A percentile compares a stretch with the other conserved stretches of the same genome.
Conservation (phyloP, 352 stramenopile genomes). For the Globisporangium camurandrum region DNA sequence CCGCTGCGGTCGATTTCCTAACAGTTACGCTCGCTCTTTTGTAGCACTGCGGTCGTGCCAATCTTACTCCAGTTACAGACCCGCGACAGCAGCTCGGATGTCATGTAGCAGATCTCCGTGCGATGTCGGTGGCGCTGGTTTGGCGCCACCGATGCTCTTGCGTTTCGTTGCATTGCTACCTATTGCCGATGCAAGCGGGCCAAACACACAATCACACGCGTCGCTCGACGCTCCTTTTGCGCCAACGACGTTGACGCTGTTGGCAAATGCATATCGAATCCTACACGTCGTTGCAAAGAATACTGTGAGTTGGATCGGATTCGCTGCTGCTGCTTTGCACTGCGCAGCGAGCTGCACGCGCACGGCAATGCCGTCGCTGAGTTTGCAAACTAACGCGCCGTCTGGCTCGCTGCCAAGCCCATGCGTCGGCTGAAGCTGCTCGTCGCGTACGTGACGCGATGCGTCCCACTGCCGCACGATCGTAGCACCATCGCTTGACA, state of each 20-base stretch:
- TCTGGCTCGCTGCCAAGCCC: constrained; percentile 28
- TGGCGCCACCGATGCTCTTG: constrained; percentile 9
- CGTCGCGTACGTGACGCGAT: constrained; percentile 32
- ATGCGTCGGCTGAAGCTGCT: constrained; percentile 21
- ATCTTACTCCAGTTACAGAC: constrained; percentile 19
- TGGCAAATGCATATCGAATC: constrained; percentile 41
- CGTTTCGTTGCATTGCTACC: constrained; percentile 1
- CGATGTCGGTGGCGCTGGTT: constrained; percentile 9
- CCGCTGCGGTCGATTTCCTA: no score
- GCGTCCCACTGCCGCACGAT: constrained; percentile 58
- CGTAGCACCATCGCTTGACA: constrained; percentile 29
- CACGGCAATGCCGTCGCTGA: constrained; percentile 44
- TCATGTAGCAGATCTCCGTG: constrained; percentile 28
- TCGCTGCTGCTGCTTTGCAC: neutral
- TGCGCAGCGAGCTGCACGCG: constrained; percentile 19
- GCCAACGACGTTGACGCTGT: constrained; percentile 31
- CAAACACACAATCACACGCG: constrained; percentile 35
- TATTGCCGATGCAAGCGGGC: constrained; percentile 19
- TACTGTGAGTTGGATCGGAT: constrained; percentile 32
- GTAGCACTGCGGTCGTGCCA: no score
- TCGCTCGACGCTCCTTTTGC: neutral
- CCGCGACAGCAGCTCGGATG: constrained; percentile 37
- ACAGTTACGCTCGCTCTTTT: no score
- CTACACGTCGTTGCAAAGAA: constrained; percentile 31
- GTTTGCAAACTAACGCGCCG: constrained; percentile 32